These are phyloP conservation scores for Sugiyamaella novakii DNA, from an alignment of 1,139 yeast species.

Conservation along the genomic window DNA sequence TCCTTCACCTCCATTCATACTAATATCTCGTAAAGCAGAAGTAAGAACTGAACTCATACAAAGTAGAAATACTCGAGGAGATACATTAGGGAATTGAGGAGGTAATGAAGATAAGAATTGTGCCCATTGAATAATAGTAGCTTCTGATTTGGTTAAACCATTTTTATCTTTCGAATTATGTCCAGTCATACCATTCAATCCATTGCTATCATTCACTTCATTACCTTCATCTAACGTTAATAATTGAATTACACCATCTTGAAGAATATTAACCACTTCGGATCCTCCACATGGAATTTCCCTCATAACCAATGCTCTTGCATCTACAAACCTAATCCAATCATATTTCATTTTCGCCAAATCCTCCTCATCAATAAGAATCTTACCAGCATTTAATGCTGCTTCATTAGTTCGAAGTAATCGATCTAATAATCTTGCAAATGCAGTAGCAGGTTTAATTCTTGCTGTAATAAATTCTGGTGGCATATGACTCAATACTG, in stretches of 20 bases:
- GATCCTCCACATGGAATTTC: conserved; percentile 57
- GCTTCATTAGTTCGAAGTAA: conserved; percentile 62
- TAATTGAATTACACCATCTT: conserved; percentile 49
- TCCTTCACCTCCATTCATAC: conserved; percentile 59
- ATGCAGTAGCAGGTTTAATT: conserved; percentile 56
- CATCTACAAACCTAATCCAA: conserved; percentile 58
- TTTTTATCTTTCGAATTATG: conserved; percentile 10
- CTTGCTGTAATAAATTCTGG: conserved; percentile 54
- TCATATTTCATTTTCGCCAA: conserved; percentile 58
- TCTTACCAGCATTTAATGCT: conserved; percentile 56
- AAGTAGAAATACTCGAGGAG: conserved; percentile 60
- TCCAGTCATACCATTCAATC: conserved; percentile 25
- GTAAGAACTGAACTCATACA: conserved; percentile 59
- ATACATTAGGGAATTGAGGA: conserved; percentile 48
- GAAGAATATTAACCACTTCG: conserved; percentile 47
- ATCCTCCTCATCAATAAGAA: conserved; percentile 52
- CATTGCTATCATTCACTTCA: conserved; percentile 11
- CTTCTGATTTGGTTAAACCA: conserved; percentile 31
- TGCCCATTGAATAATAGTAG: conserved; percentile 45
- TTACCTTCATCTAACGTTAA: conserved; percentile 10
- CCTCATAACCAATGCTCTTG: conserved; percentile 52
- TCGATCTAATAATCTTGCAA: conserved; percentile 59
- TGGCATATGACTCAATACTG: conserved; percentile 51
- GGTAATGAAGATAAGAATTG: conserved; percentile 51
- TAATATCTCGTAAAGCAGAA: conserved; percentile 65